Conservation (phyloP, 1,284 basidiomycete genomes). For the Ustilago bromivora region DNA sequence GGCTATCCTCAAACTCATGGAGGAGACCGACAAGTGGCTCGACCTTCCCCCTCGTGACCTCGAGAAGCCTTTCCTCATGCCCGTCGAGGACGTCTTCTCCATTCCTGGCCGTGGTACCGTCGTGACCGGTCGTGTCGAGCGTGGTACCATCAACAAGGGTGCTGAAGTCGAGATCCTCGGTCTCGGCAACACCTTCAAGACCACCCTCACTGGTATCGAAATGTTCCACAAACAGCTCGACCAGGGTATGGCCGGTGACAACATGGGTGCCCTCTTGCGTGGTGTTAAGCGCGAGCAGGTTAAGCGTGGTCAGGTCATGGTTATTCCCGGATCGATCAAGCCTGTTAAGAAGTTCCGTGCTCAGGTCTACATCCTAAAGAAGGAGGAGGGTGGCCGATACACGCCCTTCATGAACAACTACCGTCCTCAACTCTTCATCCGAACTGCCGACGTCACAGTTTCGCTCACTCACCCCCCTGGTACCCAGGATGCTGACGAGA, state of each 20-base stretch:
- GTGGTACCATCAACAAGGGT: slow-evolving; percentile 91
- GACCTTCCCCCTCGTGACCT: slow-evolving; percentile 95
- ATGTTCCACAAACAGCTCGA: slow-evolving; percentile 99
- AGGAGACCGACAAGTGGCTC: slow-evolving; percentile 93
- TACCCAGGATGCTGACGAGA: slow-evolving; percentile 71
- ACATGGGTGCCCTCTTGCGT: slow-evolving; percentile 97
- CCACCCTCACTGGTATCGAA: slow-evolving; percentile 95
- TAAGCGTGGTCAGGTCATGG: slow-evolving; percentile 90
- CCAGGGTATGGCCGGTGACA: slow-evolving; percentile 97
- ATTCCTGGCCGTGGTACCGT: slow-evolving; percentile 99
- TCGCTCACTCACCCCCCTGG: slow-evolving; percentile 87
- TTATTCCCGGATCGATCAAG: slow-evolving; percentile 92
- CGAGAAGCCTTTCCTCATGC: slow-evolving; percentile 97
- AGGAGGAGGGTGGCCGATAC: slow-evolving; percentile 98
- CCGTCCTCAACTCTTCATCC: slow-evolving; percentile 94
- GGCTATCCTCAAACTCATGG: slow-evolving; percentile 87
- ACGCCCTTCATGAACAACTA: slow-evolving; percentile 98
- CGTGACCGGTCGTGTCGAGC: slow-evolving; percentile 95
- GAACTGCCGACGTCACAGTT: slow-evolving; percentile 94
- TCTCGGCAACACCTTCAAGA: slow-evolving; percentile 85
- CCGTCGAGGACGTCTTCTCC: slow-evolving; percentile 96
- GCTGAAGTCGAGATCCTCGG: slow-evolving; percentile 95
- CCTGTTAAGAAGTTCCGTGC: slow-evolving; percentile 85
- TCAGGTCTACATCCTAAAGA: slow-evolving; percentile 77
- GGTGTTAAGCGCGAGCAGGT: slow-evolving; percentile 98